Percentiles rank a stretch among this genome's conserved stretches.
Evolutionary conservation across 805 yeast genomes (phyloP).

Genomic region (Wickerhamiella lipophila): DNA sequence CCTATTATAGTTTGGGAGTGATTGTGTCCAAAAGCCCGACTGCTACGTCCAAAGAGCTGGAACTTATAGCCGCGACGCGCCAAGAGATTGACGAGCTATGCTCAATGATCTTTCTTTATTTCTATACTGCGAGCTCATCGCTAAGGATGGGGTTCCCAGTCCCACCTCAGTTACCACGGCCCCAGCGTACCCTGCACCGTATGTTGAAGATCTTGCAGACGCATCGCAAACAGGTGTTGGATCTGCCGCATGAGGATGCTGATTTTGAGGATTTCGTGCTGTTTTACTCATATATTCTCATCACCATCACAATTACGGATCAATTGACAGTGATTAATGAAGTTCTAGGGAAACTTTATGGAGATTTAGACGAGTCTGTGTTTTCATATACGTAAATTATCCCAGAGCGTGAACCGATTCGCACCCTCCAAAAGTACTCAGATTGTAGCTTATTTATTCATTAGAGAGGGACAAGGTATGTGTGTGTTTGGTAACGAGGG

Average conservation of each 20-base stretch:
- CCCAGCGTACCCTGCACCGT: slow-evolving; percentile 60
- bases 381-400: slow-evolving; percentile 27
- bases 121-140: slow-evolving; percentile 54
- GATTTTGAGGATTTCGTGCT: slow-evolving; percentile 64
- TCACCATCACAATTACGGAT: slow-evolving; percentile 51
- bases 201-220: slow-evolving; percentile 52
- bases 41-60: slow-evolving; percentile 41
- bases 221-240: slow-evolving; percentile 30
- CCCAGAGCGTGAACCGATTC: not conserved
- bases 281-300: slow-evolving; percentile 61
- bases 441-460: too few species aligned
- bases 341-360: slow-evolving; percentile 46
- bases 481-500: too few species aligned
- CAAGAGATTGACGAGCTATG: slow-evolving; percentile 55
- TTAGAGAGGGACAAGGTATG: too few species aligned
- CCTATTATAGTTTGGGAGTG: slow-evolving; percentile 59
- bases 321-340: slow-evolving; percentile 49
- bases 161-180: slow-evolving; percentile 65
- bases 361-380: slow-evolving; percentile 51
- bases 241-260: slow-evolving; percentile 22
- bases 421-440: too few species aligned
- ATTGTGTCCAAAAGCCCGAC: slow-evolving; percentile 51
- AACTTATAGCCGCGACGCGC: slow-evolving; percentile 38
- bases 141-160: slow-evolving; percentile 63
- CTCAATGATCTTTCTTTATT: slow-evolving; percentile 57